Evolutionary conservation across 2,329 filamentous ascomycete species (phyloP), one percentile per base, ranked within the genome.

Genomic region (Podosphaera aphanis): DNA sequence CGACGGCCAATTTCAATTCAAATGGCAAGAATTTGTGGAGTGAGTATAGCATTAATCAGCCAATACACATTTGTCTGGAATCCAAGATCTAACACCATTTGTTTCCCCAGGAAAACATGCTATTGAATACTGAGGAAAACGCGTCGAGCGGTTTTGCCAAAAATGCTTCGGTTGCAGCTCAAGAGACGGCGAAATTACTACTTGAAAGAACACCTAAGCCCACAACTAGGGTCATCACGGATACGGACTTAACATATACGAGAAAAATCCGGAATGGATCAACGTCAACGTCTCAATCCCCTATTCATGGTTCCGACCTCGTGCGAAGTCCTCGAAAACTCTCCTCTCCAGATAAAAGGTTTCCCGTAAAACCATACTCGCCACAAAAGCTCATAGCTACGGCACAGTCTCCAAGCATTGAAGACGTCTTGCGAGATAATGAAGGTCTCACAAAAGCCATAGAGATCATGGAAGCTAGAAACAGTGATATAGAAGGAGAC

Each of bases 361-460:
- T 77, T 54, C 74, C 74, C 46, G 66, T 78, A 53, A 73, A 70
- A 58, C 62, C 75, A 55, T 55, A 56, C 8, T 55, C 57, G 13
- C 51, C 55, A 10, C 50, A 53, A 69, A 64, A 60, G 52, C 55
- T 48, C 10, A 33, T 43, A 10, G 37, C 50, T n/a, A 43, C 46
- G 13, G 52, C 55, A 39, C 51, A 44, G 42, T 52, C 52, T 10
- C 42, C 58, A 13, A 51, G 45, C 27, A 54, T 76, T 18, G 68
- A 74, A 46, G 67, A 74, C 47, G 67, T 67, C 1, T 61, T 76
- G 46, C 62, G 62, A 37, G 65, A 70, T 39, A 75, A 74, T 50
- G 66, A 67, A 44, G 71, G 69, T 2, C 61, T 77, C 35, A 69
- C 67, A 53, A 67, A 67, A 47, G 72, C 72, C 4, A 76, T 78